A percentile compares a stretch with the other conserved stretches of the same genome.
Evolutionary conservation across 202 grass and related monocot genomes (phyloP).

Genomic region (Bolboschoenoplectus hybrid): DNA sequence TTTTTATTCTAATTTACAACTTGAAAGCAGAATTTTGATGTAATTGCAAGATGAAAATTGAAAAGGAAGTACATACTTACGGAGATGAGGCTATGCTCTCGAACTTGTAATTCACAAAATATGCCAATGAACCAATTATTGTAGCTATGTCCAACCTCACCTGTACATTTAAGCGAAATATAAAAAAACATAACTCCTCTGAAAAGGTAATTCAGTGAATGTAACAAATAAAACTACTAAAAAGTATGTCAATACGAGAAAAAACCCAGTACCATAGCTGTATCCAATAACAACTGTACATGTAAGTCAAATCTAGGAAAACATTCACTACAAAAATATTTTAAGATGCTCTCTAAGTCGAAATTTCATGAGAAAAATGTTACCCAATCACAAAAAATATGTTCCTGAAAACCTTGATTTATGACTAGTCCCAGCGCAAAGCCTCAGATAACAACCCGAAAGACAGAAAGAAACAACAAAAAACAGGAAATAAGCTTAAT

Average conservation of each 20-base stretch:
- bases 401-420: background rate
- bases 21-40: background rate
- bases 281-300: conserved; percentile 66
- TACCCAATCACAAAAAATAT: background rate
- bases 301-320: background rate
- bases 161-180: conserved; percentile 43
- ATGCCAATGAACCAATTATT: conserved; percentile 74
- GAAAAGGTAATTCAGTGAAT: conserved; percentile 1
- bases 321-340: background rate
- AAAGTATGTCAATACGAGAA: conserved; percentile 51
- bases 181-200: conserved; percentile 27
- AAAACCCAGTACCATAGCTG: conserved; percentile 56
- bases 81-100: conserved; percentile 89
- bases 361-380: background rate
- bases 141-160: conserved; percentile 85
- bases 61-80: conserved; percentile 76
- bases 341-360: background rate
- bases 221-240: background rate
- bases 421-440: background rate
- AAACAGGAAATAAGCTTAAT: background rate
- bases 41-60: conserved; percentile 26
- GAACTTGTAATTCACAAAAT: conserved; percentile 93
- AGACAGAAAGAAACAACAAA: background rate
- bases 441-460: background rate
- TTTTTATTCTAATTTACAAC: conserved; percentile 4